These are phyloP conservation scores for Arxiozyma heterogenica DNA, from an alignment of 1,139 yeast species.

Conservation along the genomic window DNA sequence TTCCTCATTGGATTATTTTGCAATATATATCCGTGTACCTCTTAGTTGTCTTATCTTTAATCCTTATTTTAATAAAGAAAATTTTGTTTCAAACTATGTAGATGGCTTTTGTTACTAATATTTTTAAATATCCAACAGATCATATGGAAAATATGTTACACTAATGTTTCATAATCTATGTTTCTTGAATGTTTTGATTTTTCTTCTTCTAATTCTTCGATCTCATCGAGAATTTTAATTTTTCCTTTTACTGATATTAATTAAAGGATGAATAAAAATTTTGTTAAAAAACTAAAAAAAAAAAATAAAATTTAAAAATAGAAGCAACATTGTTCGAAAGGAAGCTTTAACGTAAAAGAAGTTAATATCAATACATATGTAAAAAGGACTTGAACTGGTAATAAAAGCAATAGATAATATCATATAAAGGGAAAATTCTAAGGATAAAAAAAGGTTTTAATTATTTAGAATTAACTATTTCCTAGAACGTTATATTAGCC, in stretches of 20 bases:
- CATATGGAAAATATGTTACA: too few relatives aligned
- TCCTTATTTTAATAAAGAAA: not conserved
- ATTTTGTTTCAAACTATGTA: not conserved
- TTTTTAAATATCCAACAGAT: not conserved
- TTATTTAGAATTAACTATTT: too few relatives aligned
- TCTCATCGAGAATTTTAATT: not conserved
- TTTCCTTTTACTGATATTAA: too few relatives aligned
- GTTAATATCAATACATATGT: not conserved
- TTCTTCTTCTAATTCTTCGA: not conserved
- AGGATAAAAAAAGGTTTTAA: not conserved
- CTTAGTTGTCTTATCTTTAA: not conserved
- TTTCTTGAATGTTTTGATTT: not conserved
- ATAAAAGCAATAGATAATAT: not conserved
- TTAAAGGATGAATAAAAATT: not conserved
- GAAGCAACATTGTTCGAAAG: not conserved
- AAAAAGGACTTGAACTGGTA: too few relatives aligned
- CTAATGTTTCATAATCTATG: not conserved
- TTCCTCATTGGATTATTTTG: not conserved
- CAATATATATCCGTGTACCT: not conserved
- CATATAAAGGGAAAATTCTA: not conserved
- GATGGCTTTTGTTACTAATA: too few relatives aligned
- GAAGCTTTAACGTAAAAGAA: not conserved
- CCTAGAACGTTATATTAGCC: not conserved
- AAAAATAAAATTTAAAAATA: too few relatives aligned
- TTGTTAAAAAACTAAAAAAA: too few relatives aligned